Base-by-base conservation (phyloP, 495 filamentous ascomycete genomes). In the Neurospora tetrasperma region DNA sequence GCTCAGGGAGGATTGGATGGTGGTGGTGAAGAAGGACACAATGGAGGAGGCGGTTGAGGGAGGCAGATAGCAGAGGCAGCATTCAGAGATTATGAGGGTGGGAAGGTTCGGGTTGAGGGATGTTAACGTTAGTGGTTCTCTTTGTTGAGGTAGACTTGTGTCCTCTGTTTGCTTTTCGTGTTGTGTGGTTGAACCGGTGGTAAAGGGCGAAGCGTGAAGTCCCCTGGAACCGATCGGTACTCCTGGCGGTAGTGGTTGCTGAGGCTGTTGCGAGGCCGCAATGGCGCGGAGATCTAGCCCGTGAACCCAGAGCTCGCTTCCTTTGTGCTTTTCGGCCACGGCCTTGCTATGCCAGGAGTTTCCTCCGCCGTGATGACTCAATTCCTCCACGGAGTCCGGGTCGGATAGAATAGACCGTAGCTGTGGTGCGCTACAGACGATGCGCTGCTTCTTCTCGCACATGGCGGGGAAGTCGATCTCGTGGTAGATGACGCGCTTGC, bases 401-500 rank as follows among this genome's bases (percentile, higher is more conserved):
- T 78, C 75, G 44, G 79, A 66, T 46, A 86, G 73, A 69, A 83
- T 74, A 10, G 62, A 40, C 2, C 77, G 76, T 0, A 86, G 75
- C 7, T 72, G 75, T 0, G 82, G 79, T 4, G 72, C 46, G 12
- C 78, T 72, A 54, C 75, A 76, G 69, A 84, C 78, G 20, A 81
- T 74, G 69, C 78, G 76, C 69, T 80, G 76, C 79, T 97, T 97
- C 42, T 87, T 83, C 11, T 82, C 76, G 31, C 90, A 90, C 74
- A 94, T 94, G 54, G 87, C 81, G 0, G 91, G 85, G 80, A 98
- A 99, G 82, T 98, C 96, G 74, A 99, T 84, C 80, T 99, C 96
- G 79, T 98, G 94, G 80, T 98, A 99, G 71, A 89, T 77, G 40
- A 98, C 79, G 59, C 54, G 54, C 54, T 83, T 79, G 73, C 73